phyloP scores from a whole-genome alignment of 2,329 filamentous ascomycete genomes.

The Aspergillus novoparasiticus region DNA sequence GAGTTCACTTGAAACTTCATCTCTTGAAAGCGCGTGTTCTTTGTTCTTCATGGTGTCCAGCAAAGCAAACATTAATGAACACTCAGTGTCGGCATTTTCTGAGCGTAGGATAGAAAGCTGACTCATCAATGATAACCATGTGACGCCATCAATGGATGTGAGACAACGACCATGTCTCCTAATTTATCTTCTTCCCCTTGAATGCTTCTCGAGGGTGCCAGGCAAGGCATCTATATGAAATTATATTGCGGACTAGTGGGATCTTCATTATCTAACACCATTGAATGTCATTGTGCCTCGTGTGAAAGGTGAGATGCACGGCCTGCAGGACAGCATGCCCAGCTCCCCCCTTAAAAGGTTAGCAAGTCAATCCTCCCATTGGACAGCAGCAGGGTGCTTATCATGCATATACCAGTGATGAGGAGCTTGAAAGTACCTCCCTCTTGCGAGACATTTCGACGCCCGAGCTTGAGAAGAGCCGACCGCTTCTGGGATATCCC shows the following conservation, averaged over 20 bases:
- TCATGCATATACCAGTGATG: constrained; percentile 7
- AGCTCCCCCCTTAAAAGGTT: constrained; percentile 16
- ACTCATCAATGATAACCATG: not conserved
- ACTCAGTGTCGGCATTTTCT: no score
- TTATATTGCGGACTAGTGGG: not conserved
- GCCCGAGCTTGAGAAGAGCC: constrained; percentile 12
- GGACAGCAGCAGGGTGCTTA: not conserved
- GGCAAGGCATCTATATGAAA: not conserved
- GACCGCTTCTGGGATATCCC: not conserved
- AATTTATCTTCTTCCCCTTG: not conserved
- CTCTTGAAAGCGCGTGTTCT: not conserved
- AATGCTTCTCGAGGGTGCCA: not conserved
- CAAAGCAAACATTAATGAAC: not conserved
- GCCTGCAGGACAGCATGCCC: constrained; percentile 5
- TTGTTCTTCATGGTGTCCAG: not conserved
- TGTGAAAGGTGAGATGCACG: constrained; percentile 10
- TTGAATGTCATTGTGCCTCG: not conserved
- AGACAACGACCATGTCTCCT: not conserved
- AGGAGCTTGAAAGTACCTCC: constrained; percentile 7
- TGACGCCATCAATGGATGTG: not conserved
- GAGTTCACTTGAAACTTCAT: not conserved
- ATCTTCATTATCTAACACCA: not conserved
- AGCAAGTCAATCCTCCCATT: not conserved
- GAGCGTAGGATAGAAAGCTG: not conserved
- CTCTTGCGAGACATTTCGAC: constrained; percentile 11